Conservation (phyloP, 768 basidiomycete genomes). For the Dentipellis fragilis region DNA sequence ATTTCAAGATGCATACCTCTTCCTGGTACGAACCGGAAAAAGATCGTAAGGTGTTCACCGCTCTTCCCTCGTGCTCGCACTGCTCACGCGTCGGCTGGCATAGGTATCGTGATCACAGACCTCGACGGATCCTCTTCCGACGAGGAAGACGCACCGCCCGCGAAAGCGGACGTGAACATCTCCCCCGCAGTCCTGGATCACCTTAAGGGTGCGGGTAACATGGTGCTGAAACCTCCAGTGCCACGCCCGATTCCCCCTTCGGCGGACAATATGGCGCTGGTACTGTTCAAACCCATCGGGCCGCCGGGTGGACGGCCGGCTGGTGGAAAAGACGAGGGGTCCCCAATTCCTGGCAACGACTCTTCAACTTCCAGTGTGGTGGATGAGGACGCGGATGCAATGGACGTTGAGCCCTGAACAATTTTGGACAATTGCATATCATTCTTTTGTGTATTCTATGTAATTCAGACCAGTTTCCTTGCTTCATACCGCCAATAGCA, state of each 20-base stretch:
- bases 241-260: neutral
- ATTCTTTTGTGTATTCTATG: too few relatives aligned
- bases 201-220: neutral
- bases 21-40: conserved; percentile 15
- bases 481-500: too few relatives aligned
- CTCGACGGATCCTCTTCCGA: conserved; percentile 13
- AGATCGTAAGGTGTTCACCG: conserved; percentile 6
- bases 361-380: neutral
- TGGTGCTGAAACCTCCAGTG: neutral
- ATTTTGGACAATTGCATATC: too few relatives aligned
- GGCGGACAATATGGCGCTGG: neutral
- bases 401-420: conserved; percentile 4
- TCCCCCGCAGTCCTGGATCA: conserved; percentile 5
- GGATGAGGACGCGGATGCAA: conserved; percentile 5
- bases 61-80: neutral
- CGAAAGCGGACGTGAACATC: neutral
- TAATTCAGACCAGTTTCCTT: too few relatives aligned
- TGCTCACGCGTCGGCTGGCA: neutral
- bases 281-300: neutral
- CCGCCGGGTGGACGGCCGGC: neutral
- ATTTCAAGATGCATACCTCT: conserved; percentile 11
- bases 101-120: conserved; percentile 15
- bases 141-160: conserved; percentile 6
- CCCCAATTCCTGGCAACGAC: neutral
- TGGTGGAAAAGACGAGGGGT: neutral